Conservation (phyloP, 1,284 basidiomycete species). For the Athelia sp. region DNA sequence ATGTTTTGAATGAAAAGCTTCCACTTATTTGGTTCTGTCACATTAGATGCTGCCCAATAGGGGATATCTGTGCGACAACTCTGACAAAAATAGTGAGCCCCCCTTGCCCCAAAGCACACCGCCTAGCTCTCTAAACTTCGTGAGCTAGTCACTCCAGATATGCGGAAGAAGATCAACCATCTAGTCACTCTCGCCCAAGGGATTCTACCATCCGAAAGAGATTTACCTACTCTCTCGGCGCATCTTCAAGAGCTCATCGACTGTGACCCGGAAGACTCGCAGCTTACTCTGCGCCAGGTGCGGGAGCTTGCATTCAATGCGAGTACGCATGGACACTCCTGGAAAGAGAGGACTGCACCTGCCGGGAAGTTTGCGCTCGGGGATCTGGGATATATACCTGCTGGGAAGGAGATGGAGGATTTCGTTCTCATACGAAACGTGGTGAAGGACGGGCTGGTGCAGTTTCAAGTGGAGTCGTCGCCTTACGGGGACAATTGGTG, state of each 20-base stretch:
- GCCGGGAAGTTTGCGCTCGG: conserved; percentile 36
- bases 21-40: neutral
- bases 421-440: conserved; percentile 40
- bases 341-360: conserved; percentile 34
- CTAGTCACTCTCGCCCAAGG: conserved; percentile 30
- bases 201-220: conserved; percentile 31
- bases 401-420: conserved; percentile 25
- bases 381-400: conserved; percentile 41
- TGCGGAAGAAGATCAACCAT: conserved; percentile 29
- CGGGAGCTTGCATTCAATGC: conserved; percentile 32
- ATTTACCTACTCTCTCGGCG: conserved; percentile 23
- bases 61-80: conserved; percentile 16
- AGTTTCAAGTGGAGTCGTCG: conserved; percentile 14
- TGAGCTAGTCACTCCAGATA: conserved; percentile 21
- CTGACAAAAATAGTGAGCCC: conserved; percentile 16
- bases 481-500: conserved; percentile 27
- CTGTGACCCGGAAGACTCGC: conserved; percentile 22
- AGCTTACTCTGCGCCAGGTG: conserved; percentile 31
- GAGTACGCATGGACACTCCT: conserved; percentile 33
- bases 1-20: neutral
- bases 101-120: neutral
- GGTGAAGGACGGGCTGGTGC: conserved; percentile 19
- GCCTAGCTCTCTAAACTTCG: conserved; percentile 8
- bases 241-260: conserved; percentile 28
- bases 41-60: conserved; percentile 32